Evolutionary conservation across 305 asterid species (phyloP).

Genomic region (Fraxinus ornus): DNA sequence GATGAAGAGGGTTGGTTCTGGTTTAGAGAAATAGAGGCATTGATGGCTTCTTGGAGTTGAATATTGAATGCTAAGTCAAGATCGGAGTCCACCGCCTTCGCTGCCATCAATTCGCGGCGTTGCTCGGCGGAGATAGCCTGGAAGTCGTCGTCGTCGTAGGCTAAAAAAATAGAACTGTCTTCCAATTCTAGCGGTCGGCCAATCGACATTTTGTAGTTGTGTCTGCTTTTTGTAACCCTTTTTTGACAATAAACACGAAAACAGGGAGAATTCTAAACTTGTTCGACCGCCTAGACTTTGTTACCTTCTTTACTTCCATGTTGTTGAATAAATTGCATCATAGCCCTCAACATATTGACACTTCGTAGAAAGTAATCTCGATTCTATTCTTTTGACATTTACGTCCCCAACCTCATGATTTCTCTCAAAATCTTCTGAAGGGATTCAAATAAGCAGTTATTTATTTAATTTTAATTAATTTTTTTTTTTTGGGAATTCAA

Average conservation of each 20-base stretch:
- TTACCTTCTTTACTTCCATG: background rate
- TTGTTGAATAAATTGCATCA: background rate
- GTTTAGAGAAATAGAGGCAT: slow-evolving; percentile 52
- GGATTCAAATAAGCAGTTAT: background rate
- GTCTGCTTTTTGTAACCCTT: background rate
- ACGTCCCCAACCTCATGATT: background rate
- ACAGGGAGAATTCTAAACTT: background rate
- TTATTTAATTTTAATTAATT: too few relatives aligned
- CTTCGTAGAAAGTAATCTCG: background rate
- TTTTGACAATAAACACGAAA: background rate
- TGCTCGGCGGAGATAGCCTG: slow-evolving; percentile 46
- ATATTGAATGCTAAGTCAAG: slow-evolving; percentile 62
- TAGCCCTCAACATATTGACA: background rate
- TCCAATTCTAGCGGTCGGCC: background rate
- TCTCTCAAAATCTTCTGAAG: background rate
- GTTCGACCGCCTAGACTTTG: background rate
- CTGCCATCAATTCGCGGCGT: slow-evolving; percentile 51
- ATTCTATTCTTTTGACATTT: background rate
- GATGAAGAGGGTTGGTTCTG: slow-evolving; percentile 35
- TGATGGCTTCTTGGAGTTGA: slow-evolving; percentile 73
- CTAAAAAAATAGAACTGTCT: background rate
- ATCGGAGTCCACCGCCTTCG: slow-evolving; percentile 52
- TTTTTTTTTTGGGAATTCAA: background rate
- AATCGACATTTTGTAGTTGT: background rate
- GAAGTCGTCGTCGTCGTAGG: slow-evolving; percentile 31